A percentile compares a stretch with the other conserved stretches of the same genome.
These are phyloP conservation scores for Cladosporium colombiae DNA, from an alignment of 2,329 filamentous ascomycete genomes.

Conservation along the genomic window DNA sequence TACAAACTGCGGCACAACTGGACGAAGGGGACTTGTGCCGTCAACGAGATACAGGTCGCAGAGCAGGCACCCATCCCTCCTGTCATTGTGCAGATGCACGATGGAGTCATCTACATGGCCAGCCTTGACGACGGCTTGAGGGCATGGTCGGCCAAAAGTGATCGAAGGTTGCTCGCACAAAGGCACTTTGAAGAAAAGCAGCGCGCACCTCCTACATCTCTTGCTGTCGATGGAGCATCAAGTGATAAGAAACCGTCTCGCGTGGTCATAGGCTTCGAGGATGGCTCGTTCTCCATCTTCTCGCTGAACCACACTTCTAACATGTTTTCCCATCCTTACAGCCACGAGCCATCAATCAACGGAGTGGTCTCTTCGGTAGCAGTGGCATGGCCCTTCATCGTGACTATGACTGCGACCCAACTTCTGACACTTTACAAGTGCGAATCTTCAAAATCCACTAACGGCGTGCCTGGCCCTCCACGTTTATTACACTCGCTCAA, in stretches of 20 bases:
- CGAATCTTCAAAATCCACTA: conserved; percentile 23
- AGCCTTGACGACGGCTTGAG: conserved; percentile 70
- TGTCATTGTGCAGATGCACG: conserved; percentile 73
- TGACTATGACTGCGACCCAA: conserved; percentile 75
- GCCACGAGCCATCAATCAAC: conserved; percentile 60
- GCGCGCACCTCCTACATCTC: conserved; percentile 56
- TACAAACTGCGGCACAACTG: conserved; percentile 91
- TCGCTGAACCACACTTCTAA: conserved; percentile 52
- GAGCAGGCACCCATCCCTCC: conserved; percentile 56
- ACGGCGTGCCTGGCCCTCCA: conserved; percentile 40
- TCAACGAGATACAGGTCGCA: conserved; percentile 72
- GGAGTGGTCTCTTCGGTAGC: conserved; percentile 71
- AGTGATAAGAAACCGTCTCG: conserved; percentile 31
- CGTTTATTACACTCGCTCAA: conserved; percentile 73
- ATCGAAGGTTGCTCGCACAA: conserved; percentile 60
- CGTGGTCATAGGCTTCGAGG: conserved; percentile 68
- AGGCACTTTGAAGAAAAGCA: conserved; percentile 30
- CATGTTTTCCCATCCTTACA: conserved; percentile 55
- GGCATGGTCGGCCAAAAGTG: conserved; percentile 70
- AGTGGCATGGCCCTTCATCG: conserved; percentile 70
- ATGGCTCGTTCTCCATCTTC: conserved; percentile 74
- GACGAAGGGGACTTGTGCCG: conserved; percentile 76
- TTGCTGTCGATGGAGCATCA: conserved; percentile 60
- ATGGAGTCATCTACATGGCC: conserved; percentile 76
- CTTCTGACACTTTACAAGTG: conserved; percentile 76